Evolutionary conservation across 768 basidiomycete species (phyloP).

Genomic region (Cystobasidium tubakii): DNA sequence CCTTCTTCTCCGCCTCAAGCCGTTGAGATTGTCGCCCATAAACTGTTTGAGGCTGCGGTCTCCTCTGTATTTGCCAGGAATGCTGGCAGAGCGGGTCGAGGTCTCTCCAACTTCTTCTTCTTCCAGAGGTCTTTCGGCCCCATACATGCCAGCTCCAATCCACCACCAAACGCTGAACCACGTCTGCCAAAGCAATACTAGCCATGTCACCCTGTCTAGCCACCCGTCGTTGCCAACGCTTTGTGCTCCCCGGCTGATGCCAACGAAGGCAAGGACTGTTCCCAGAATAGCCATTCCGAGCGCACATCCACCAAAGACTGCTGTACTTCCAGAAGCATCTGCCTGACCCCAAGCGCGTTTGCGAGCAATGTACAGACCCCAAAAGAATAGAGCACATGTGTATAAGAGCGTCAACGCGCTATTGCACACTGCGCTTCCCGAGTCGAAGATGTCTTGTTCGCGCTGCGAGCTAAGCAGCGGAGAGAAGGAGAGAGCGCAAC

Average conservation of each 20-base stretch:
- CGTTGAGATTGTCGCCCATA: neutral
- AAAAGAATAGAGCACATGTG: slow-evolving; percentile 77
- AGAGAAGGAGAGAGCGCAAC: slow-evolving; percentile 76
- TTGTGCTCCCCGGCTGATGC: slow-evolving; percentile 58
- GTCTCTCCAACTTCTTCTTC: slow-evolving; percentile 5
- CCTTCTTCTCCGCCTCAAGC: neutral
- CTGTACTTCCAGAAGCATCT: slow-evolving; percentile 82
- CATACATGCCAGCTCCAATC: slow-evolving; percentile 39
- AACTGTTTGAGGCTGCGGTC: slow-evolving; percentile 14
- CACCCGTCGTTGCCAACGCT: slow-evolving; percentile 85
- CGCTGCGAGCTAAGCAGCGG: slow-evolving; percentile 56
- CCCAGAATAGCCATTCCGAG: slow-evolving; percentile 73
- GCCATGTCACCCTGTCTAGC: slow-evolving; percentile 65
- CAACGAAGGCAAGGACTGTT: slow-evolving; percentile 79
- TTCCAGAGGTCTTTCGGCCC: slow-evolving; percentile 32
- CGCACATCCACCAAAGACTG: slow-evolving; percentile 81
- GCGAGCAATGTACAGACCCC: slow-evolving; percentile 86
- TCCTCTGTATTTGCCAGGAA: neutral
- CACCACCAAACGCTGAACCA: slow-evolving; percentile 48
- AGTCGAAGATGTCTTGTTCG: slow-evolving; percentile 60
- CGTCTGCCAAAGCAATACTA: slow-evolving; percentile 91
- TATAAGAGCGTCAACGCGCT: slow-evolving; percentile 93
- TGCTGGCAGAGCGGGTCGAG: neutral
- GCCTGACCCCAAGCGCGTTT: slow-evolving; percentile 73
- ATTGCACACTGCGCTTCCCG: slow-evolving; percentile 88